Evolutionary conservation across 169 alveolate species (phyloP), one percentile per base, ranked within the genome.

Genomic region (Plasmodium sp.): DNA sequence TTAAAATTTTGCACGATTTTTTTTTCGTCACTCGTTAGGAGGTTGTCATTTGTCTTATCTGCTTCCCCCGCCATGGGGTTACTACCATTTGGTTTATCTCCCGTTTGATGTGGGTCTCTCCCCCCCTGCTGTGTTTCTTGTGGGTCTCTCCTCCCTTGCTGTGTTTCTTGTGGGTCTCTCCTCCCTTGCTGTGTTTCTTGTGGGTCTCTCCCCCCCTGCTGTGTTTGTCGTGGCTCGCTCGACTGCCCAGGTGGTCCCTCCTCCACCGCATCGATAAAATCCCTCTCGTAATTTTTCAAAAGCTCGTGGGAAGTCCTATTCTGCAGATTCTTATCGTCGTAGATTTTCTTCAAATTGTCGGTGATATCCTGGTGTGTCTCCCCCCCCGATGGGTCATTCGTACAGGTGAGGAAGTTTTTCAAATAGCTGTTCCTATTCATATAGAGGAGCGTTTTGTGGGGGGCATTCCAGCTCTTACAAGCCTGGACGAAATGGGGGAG

Each of bases 391-490:
- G 67, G 51, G 45, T 18, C 16, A 67, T 82, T 82, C 74, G 71
- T 74, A 91, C 67, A 82, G 2, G 91, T 91, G 4, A 91, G 39
- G 48, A 81, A 91, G 43, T 91, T 84, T 56, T 91, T 91, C 39
- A 91, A 82, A 71, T 91, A 91, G 81, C 56, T 91, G 74, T 91
- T 91, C 74, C 92, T 91, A 91, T 91, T 91, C 39, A 91, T 45
- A 72, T 91, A 82, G 58, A 91, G 41, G 31, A 91, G 58, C 2
- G 95, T 91, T 81, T 91, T 91, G 18, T 91, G 91, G 14, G 98
- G 98, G 22, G 97, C 97, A 86, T 74, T 84, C 98, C 98, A 96
- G 6, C 71, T 74, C 45, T 93, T 94, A 79, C 96, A 84, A 10
- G 77, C 58, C 3, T 67, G 72, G 12, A 96, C 96, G 58, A 96